Percentiles rank a stretch among this genome's conserved stretches.
These are phyloP conservation scores for Hymenoscyphus infarciens DNA, from an alignment of 2,329 filamentous ascomycete species.

Conservation along the genomic window DNA sequence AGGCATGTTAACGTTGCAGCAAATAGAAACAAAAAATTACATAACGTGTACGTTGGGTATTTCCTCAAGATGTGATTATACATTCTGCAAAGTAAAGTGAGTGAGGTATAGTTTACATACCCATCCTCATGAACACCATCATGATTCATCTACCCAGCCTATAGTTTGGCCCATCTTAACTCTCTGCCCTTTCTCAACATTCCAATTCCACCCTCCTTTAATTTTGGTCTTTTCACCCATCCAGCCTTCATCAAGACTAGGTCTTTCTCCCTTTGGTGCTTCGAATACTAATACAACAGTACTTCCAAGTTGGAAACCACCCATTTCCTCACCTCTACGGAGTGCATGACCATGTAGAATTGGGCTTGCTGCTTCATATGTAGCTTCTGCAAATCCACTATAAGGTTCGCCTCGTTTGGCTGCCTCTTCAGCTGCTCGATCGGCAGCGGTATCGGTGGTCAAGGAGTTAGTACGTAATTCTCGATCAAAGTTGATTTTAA, in stretches of 20 bases:
- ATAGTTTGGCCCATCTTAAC: constrained; percentile 87
- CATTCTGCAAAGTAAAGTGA: background rate
- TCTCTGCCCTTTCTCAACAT: constrained; percentile 79
- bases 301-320: constrained; percentile 92
- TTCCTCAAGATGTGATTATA: background rate
- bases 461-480: constrained; percentile 92
- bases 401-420: constrained; percentile 74
- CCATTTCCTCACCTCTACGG: constrained; percentile 91
- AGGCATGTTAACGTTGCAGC: background rate
- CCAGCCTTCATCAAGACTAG: constrained; percentile 59
- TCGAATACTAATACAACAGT: constrained; percentile 96
- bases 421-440: constrained; percentile 78
- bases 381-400: constrained; percentile 88
- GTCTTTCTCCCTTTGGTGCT: constrained; percentile 64
- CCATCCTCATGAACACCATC: constrained; percentile 6
- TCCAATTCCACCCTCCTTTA: constrained; percentile 77
- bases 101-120: background rate
- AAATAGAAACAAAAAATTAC: background rate
- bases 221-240: constrained; percentile 49
- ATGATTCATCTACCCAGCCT: constrained; percentile 63
- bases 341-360: constrained; percentile 81
- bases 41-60: background rate
- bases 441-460: constrained; percentile 87
- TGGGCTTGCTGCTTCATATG: constrained; percentile 72
- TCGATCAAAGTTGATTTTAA: constrained; percentile 93